Percentiles rank a stretch among this genome's conserved stretches.
phyloP scores from a whole-genome alignment of 768 basidiomycete genomes.

The Amanita brunnescens region DNA sequence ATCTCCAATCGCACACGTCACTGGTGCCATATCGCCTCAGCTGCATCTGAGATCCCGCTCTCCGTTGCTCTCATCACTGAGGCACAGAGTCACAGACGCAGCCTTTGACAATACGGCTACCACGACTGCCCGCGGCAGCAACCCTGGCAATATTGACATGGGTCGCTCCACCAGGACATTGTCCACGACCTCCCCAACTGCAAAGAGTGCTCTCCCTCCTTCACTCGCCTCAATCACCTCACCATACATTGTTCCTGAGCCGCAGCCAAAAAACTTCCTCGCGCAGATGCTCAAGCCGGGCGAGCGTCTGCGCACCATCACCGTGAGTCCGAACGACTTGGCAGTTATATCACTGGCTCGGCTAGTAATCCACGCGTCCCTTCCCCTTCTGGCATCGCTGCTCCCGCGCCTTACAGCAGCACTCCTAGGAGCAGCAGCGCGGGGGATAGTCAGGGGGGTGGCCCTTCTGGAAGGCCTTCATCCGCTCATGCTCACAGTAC shows the following conservation, averaged over 20 bases:
- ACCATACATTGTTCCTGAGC: constrained; percentile 10
- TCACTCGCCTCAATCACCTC: constrained; percentile 9
- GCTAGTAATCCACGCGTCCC: background rate
- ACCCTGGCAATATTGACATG: constrained; percentile 3
- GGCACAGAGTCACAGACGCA: constrained; percentile 8
- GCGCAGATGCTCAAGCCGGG: constrained; percentile 76
- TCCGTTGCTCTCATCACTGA: constrained; percentile 15
- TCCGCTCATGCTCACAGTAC: background rate
- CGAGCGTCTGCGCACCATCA: constrained; percentile 66
- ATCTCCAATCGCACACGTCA: constrained; percentile 2
- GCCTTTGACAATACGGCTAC: constrained; percentile 11
- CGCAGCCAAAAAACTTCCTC: constrained; percentile 66
- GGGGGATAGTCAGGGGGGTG: background rate
- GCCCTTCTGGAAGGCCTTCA: background rate
- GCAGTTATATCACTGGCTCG: constrained; percentile 19
- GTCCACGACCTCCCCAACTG: constrained; percentile 18
- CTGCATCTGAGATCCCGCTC: constrained; percentile 5
- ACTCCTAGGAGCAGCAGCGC: background rate
- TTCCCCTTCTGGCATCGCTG: background rate
- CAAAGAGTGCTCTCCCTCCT: constrained; percentile 20
- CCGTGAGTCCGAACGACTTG: constrained; percentile 30
- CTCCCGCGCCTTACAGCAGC: background rate
- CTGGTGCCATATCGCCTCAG: background rate
- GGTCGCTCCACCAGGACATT: background rate
- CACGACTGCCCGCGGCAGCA: constrained; percentile 1